These are phyloP conservation scores for Suhomyces anneliseae DNA, from an alignment of 1,139 yeast species.

Conservation along the genomic window DNA sequence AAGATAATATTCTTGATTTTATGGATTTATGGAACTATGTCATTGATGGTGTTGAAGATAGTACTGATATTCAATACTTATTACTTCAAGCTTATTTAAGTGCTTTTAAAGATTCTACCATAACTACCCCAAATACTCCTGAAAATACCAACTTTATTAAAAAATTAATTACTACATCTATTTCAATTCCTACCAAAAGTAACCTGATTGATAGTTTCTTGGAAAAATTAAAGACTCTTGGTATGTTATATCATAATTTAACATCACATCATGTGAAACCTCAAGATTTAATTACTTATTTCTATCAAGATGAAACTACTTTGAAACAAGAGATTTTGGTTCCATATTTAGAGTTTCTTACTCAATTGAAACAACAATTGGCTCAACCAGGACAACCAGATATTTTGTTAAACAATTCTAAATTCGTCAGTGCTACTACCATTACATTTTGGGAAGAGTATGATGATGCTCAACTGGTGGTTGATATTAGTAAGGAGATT, in stretches of 20 bases:
- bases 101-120: constrained; percentile 4
- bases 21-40: constrained; percentile 21
- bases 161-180: constrained; percentile 7
- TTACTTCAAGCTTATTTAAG: constrained; percentile 18
- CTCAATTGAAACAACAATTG: constrained; percentile 11
- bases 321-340: constrained; percentile 16
- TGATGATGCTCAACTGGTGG: neutral
- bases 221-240: constrained; percentile 34
- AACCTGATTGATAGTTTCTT: constrained; percentile 14
- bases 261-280: constrained; percentile 6
- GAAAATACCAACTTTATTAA: constrained; percentile 13
- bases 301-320: constrained; percentile 13
- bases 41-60: constrained; percentile 9
- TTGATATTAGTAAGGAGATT: constrained; percentile 8
- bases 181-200: constrained; percentile 7
- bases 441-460: constrained; percentile 9
- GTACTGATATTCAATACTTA: constrained; percentile 13
- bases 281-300: neutral
- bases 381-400: constrained; percentile 15
- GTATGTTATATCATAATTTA: constrained; percentile 21
- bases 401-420: constrained; percentile 32
- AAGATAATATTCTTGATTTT: constrained; percentile 14
- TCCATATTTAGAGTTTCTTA: constrained; percentile 18
- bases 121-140: constrained; percentile 3
- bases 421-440: constrained; percentile 35